These are phyloP conservation scores for Paramecium pentaurelia DNA, from an alignment of 73 alveolate genomes.

Conservation along the genomic window DNA sequence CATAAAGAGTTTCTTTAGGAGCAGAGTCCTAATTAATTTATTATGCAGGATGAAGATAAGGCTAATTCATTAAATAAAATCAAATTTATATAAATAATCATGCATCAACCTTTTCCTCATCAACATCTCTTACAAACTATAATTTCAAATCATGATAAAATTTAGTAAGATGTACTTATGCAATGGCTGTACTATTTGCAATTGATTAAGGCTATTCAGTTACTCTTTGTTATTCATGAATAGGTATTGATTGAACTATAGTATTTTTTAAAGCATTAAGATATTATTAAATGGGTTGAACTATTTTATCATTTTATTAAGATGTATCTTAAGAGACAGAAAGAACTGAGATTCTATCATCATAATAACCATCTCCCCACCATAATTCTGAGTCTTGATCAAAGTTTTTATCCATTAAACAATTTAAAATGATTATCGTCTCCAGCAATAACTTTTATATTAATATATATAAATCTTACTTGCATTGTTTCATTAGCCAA, in stretches of 20 bases:
- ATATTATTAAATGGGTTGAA: background rate
- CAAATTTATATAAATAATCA: background rate
- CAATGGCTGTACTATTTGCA: constrained; percentile 7
- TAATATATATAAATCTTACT: background rate
- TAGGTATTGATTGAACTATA: background rate
- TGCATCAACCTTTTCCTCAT: background rate
- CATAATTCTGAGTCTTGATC: constrained; percentile 24
- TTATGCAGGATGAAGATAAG: background rate
- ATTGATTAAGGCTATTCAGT: background rate
- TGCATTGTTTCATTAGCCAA: background rate
- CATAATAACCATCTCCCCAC: constrained; percentile 1
- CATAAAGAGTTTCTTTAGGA: background rate
- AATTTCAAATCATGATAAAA: constrained; percentile 3
- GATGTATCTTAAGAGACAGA: background rate
- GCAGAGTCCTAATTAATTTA: background rate
- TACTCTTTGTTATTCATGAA: background rate
- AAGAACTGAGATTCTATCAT: background rate
- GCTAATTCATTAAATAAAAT: background rate
- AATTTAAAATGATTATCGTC: background rate
- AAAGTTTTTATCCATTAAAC: constrained; percentile 40
- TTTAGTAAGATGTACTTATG: background rate
- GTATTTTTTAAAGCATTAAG: background rate
- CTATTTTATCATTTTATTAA: background rate
- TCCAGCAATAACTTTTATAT: background rate
- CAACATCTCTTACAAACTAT: background rate